These are phyloP conservation scores for Paralagenidium karlingii DNA, from an alignment of 352 stramenopile genomes.

Conservation along the genomic window DNA sequence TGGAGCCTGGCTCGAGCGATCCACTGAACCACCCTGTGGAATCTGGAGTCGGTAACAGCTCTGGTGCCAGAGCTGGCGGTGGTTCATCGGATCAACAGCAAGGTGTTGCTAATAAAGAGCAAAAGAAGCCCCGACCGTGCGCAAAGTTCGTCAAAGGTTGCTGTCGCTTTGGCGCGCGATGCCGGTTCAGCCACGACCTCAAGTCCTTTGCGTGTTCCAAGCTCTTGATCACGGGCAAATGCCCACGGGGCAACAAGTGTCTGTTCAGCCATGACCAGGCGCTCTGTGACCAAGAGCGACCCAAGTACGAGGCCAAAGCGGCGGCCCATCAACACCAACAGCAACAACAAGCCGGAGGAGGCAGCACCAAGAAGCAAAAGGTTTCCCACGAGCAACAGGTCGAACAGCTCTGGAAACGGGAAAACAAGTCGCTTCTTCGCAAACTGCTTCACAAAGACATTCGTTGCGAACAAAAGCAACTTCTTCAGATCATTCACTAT, in stretches of 20 bases:
- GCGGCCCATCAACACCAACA: conserved; percentile 13
- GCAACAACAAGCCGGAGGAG: conserved; percentile 8
- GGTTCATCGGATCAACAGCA: not conserved
- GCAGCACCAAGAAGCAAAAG: conserved; percentile 19
- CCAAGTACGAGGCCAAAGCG: not conserved
- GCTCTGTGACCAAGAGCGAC: not conserved
- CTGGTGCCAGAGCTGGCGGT: not conserved
- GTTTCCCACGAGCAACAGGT: conserved; percentile 8
- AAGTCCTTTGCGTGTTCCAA: conserved; percentile 40
- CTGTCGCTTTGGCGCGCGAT: conserved; percentile 44
- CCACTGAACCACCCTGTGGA: no score
- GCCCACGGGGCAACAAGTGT: conserved; percentile 38
- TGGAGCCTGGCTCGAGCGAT: no score
- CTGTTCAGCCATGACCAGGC: conserved; percentile 37
- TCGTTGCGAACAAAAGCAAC: conserved; percentile 44
- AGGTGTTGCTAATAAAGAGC: not conserved
- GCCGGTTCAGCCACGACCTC: conserved; percentile 58
- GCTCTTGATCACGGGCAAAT: conserved; percentile 41
- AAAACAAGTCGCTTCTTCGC: conserved; percentile 54
- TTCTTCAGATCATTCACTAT: conserved; percentile 65
- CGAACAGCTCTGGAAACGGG: conserved; percentile 47
- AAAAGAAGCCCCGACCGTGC: conserved; percentile 17
- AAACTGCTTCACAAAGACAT: conserved; percentile 69
- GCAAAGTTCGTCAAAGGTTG: conserved; percentile 53
- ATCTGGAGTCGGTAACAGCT: no score